Evolutionary conservation across 2,329 filamentous ascomycete genomes (phyloP).

Genomic region (Botrytis elliptica): DNA sequence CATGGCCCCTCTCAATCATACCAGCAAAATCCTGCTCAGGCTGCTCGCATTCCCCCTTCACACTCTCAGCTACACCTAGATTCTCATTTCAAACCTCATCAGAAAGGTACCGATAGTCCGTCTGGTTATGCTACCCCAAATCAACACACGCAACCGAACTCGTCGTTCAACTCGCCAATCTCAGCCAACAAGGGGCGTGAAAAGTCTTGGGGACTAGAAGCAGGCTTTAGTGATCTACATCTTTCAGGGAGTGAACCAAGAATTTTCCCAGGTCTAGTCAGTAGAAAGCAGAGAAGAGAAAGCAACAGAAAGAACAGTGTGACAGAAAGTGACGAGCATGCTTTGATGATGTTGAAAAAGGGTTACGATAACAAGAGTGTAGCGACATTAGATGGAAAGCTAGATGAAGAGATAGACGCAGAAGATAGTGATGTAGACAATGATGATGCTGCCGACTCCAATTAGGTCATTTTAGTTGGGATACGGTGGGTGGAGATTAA

Average conservation of each 20-base stretch:
- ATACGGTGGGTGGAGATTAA: not conserved
- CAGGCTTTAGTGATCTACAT: slow-evolving; percentile 45
- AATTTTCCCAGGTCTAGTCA: slow-evolving; percentile 70
- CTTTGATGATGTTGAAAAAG: slow-evolving; percentile 16
- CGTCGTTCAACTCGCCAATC: slow-evolving; percentile 26
- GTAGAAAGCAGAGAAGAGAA: slow-evolving; percentile 37
- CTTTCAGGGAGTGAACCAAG: slow-evolving; percentile 62
- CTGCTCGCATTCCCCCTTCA: slow-evolving; percentile 36
- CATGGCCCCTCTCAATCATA: slow-evolving; percentile 29
- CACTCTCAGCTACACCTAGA: slow-evolving; percentile 33
- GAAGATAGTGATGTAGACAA: slow-evolving; percentile 1
- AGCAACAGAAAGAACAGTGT: slow-evolving; percentile 33
- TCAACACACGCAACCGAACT: slow-evolving; percentile 16
- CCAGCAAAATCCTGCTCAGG: slow-evolving; percentile 38
- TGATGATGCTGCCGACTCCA: slow-evolving; percentile 12
- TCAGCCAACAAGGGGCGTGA: slow-evolving; percentile 37
- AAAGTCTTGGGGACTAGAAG: slow-evolving; percentile 42
- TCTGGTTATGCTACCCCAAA: slow-evolving; percentile 23
- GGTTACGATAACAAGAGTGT: not conserved
- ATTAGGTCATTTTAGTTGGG: not conserved
- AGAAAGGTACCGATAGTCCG: slow-evolving; percentile 25
- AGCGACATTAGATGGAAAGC: slow-evolving; percentile 9
- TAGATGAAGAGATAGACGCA: slow-evolving; percentile 7
- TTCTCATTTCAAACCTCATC: slow-evolving; percentile 15
- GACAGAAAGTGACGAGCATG: slow-evolving; percentile 33